These are phyloP conservation scores for Sextonia rubra DNA, from an alignment of 164 flowering plant species.

Conservation along the genomic window DNA sequence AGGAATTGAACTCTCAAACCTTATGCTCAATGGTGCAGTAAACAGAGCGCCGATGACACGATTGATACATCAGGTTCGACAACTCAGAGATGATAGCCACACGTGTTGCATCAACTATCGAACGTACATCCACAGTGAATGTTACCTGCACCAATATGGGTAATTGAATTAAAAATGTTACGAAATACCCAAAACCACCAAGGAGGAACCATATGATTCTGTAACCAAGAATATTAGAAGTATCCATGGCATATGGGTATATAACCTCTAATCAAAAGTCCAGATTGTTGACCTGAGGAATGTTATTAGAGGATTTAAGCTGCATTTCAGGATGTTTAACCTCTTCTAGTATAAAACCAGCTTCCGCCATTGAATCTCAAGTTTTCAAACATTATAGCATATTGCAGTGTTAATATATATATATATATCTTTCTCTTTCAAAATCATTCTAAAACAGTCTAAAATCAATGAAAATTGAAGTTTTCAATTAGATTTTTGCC, in stretches of 20 bases:
- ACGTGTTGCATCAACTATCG: conserved; percentile 78
- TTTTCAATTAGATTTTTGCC: background rate
- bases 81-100: conserved; percentile 75
- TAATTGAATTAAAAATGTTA: background rate
- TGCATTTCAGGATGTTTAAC: too few relatives aligned
- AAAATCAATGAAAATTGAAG: background rate
- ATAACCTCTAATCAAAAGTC: too few relatives aligned
- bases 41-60: conserved; percentile 74
- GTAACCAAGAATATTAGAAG: background rate
- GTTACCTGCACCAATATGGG: conserved; percentile 51
- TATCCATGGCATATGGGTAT: background rate
- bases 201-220: background rate
- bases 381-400: too few relatives aligned
- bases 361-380: too few relatives aligned
- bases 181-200: background rate
- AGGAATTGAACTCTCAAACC: conserved; percentile 37
- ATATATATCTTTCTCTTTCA: background rate
- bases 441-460: background rate
- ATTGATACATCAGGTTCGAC: conserved; percentile 54
- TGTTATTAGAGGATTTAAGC: too few relatives aligned
- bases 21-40: conserved; percentile 79
- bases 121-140: conserved; percentile 87
- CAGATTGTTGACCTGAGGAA: too few relatives aligned
- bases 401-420: too few relatives aligned
- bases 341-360: too few relatives aligned